phyloP scores from a whole-genome alignment of 1,139 yeast genomes.

The Debaryomyces nepalensis region DNA sequence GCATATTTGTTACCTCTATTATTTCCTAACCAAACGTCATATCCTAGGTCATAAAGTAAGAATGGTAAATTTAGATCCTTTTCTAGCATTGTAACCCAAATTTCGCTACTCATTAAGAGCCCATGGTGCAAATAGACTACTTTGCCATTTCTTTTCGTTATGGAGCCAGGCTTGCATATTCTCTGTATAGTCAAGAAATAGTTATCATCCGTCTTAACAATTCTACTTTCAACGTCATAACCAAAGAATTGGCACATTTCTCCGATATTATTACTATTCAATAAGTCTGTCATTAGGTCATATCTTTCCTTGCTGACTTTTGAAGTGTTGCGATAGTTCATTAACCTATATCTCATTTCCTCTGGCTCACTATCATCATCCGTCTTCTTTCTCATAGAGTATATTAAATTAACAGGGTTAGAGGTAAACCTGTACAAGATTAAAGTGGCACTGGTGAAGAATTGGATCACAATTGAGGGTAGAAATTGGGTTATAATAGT shows the following conservation, averaged over 20 bases:
- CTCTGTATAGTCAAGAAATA: slow-evolving; percentile 44
- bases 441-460: slow-evolving; percentile 35
- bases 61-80: slow-evolving; percentile 73
- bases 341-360: slow-evolving; percentile 8
- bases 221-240: slow-evolving; percentile 42
- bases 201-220: slow-evolving; percentile 45
- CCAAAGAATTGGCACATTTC: slow-evolving; percentile 46
- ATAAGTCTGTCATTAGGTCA: slow-evolving; percentile 35
- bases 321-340: slow-evolving; percentile 12
- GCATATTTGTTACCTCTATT: slow-evolving; percentile 91
- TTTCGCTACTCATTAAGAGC: slow-evolving; percentile 84
- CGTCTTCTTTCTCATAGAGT: slow-evolving; percentile 13
- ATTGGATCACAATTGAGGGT: slow-evolving; percentile 36
- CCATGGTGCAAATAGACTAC: slow-evolving; percentile 91
- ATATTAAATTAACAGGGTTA: slow-evolving; percentile 36
- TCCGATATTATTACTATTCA: slow-evolving; percentile 38
- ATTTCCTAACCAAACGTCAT: slow-evolving; percentile 93
- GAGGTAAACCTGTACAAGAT: slow-evolving; percentile 34
- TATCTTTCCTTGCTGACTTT: slow-evolving; percentile 27
- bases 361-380: slow-evolving; percentile 8
- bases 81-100: slow-evolving; percentile 79
- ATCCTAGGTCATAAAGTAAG: slow-evolving; percentile 75
- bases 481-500: slow-evolving; percentile 39
- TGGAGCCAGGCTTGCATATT: slow-evolving; percentile 21
- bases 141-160: slow-evolving; percentile 33